phyloP scores from a whole-genome alignment of 768 basidiomycete genomes.

The Phallus indusiatus region DNA sequence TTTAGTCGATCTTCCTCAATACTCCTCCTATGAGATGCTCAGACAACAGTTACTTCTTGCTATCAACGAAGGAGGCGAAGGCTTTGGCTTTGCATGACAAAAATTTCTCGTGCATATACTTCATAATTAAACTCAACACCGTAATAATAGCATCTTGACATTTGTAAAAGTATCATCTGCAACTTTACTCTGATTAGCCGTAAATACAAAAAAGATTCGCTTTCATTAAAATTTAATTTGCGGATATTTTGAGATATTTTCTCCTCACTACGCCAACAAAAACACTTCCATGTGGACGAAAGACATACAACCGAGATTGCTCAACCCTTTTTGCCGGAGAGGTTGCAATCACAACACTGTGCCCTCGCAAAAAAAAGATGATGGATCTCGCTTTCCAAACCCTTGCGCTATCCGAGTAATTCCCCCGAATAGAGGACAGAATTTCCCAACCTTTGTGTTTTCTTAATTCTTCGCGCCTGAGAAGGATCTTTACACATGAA shows the following conservation, averaged over 20 bases:
- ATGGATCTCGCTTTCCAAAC: no score
- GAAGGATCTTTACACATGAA: not conserved
- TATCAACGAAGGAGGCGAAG: conserved; percentile 93
- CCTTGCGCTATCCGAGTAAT: no score
- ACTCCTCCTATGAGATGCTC: conserved; percentile 93
- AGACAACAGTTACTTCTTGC: conserved; percentile 83
- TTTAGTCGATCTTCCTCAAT: conserved; percentile 76
- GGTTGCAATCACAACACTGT: no score
- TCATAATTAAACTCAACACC: not conserved
- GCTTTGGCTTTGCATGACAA: conserved; percentile 72
- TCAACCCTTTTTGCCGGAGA: no score
- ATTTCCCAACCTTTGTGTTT: no score
- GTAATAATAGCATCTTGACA: not conserved
- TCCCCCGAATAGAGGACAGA: no score
- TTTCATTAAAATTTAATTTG: not conserved
- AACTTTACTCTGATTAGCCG: not conserved
- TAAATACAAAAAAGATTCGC: not conserved
- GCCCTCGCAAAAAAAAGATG: no score
- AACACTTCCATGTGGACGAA: no score
- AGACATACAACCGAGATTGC: no score
- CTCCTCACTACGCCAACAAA: no score
- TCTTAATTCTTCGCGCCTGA: no score
- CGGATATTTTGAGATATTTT: no score
- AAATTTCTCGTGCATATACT: conserved; percentile 1
- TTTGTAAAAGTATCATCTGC: not conserved